These are phyloP conservation scores for Misopates orontium DNA, from an alignment of 257 asterid genomes.

Conservation along the genomic window DNA sequence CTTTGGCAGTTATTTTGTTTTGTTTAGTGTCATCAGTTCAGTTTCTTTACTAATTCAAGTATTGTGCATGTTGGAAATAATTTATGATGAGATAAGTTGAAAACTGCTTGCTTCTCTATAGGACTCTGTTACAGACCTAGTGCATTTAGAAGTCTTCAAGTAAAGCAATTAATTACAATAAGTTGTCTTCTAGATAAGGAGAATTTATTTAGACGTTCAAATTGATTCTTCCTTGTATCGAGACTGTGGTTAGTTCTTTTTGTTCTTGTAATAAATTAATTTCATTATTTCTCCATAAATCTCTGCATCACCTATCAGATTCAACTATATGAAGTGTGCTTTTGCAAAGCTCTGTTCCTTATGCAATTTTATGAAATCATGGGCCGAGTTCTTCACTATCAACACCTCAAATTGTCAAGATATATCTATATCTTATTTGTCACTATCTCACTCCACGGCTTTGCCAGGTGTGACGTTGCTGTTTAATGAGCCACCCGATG, in stretches of 20 bases:
- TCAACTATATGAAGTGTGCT: not conserved
- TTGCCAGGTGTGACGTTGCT: conserved; percentile 81
- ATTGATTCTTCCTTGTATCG: too few species aligned
- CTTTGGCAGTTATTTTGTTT: not conserved
- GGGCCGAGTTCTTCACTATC: too few species aligned
- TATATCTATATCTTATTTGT: conserved; percentile 4
- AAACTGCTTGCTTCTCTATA: conserved; percentile 19
- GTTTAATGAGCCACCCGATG: conserved; percentile 94
- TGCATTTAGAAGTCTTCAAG: too few species aligned
- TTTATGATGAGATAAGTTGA: not conserved
- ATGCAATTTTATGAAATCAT: conserved; percentile 14
- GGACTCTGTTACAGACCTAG: too few species aligned
- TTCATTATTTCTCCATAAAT: too few species aligned
- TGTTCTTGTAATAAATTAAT: too few species aligned
- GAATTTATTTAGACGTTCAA: too few species aligned
- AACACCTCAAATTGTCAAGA: too few species aligned
- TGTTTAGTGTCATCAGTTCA: not conserved
- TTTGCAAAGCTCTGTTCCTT: conserved; percentile 3
- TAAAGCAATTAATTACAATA: too few species aligned
- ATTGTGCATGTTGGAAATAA: conserved; percentile 17
- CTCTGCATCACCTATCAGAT: not conserved
- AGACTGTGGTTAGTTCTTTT: too few species aligned
- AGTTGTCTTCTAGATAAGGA: too few species aligned
- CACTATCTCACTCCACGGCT: conserved; percentile 19
- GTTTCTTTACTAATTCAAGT: not conserved